Evolutionary conservation across 208 protist species (phyloP), one percentile per base, ranked within the genome.

Genomic region (Leptomonas seymouri): DNA sequence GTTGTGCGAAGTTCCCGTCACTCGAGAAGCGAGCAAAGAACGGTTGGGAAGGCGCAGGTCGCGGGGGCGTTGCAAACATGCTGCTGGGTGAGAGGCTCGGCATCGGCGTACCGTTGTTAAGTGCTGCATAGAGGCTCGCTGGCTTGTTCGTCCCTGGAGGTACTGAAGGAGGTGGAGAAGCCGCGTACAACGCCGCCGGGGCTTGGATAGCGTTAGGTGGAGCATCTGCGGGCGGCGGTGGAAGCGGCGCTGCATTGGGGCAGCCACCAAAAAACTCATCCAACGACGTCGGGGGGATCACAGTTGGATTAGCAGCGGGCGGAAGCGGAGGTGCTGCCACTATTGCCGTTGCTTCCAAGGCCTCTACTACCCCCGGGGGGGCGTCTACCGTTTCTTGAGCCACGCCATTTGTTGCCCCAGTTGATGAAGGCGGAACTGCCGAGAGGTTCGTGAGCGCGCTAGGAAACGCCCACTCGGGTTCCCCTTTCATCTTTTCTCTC

Each of bases 241-340:
- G 6, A 2, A 28, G 3, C 0, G 60, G 21, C 18, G 51, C 34
- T 8, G 39, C n/a, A n/a, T 0, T 18, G 8, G n/a, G 23, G 27
- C 36, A 21, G 14, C 14, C 49, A 7, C 42, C 61, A 28, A 74
- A 74, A 49, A 74, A 60, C 1, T 31, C 53, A 27, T 74, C 69
- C 20, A 74, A 48, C 31, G 69, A 74, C 4, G 34, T 34, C 1
- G 68, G 60, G 2, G 59, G 58, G 34, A 66, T 45, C 46, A 67
- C 21, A 20, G 31, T 45, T 30, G 61, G 34, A 21, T 0, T 20
- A 4, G 18, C 12, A 48, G 4, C 46, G 16, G 48, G 31, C 27
- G 34, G 34, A 16, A 15, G 28, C 1, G 36, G 9, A 21, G 25
- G 2, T 8, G 44, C n/a, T n/a, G 23, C 44, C 18, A 15, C 31